Conservation (phyloP, 2,329 filamentous ascomycete genomes). For the Paraphoma sp. region DNA sequence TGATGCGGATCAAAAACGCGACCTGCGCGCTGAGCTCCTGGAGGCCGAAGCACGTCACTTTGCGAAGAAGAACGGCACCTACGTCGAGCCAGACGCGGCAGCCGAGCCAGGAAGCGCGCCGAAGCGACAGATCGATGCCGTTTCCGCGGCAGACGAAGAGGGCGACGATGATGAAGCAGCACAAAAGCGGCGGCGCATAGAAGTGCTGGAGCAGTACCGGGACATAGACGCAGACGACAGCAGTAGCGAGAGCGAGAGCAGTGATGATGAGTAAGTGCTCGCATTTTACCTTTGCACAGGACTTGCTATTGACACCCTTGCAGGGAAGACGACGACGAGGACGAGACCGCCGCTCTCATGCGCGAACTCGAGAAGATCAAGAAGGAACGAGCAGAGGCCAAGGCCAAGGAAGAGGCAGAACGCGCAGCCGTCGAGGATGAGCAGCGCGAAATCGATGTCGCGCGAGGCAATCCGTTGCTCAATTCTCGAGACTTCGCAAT, state of each 20-base stretch:
- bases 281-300: background rate
- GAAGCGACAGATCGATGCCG: slow-evolving; percentile 71
- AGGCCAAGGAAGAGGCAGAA: slow-evolving; percentile 83
- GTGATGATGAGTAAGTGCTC: slow-evolving; percentile 63
- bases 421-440: slow-evolving; percentile 82
- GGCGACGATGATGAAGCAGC: slow-evolving; percentile 72
- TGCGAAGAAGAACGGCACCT: slow-evolving; percentile 77
- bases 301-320: slow-evolving; percentile 17
- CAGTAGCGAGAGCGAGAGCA: slow-evolving; percentile 60
- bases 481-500: slow-evolving; percentile 89
- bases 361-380: slow-evolving; percentile 95
- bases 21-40: slow-evolving; percentile 88
- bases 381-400: slow-evolving; percentile 79
- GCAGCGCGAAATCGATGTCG: slow-evolving; percentile 84
- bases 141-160: slow-evolving; percentile 46
- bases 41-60: slow-evolving; percentile 87
- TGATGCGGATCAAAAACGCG: slow-evolving; percentile 74
- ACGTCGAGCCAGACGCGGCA: slow-evolving; percentile 55
- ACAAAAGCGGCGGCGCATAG: slow-evolving; percentile 75
- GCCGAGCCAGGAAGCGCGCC: slow-evolving; percentile 50
- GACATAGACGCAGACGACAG: slow-evolving; percentile 83
- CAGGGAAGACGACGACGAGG: slow-evolving; percentile 65
- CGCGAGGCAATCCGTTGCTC: slow-evolving; percentile 87
- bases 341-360: slow-evolving; percentile 87
- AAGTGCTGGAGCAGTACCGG: slow-evolving; percentile 82